Evolutionary conservation across 2,329 filamentous ascomycete species (phyloP), one percentile per base, ranked within the genome.

Genomic region (Cytospora paraplurivora): DNA sequence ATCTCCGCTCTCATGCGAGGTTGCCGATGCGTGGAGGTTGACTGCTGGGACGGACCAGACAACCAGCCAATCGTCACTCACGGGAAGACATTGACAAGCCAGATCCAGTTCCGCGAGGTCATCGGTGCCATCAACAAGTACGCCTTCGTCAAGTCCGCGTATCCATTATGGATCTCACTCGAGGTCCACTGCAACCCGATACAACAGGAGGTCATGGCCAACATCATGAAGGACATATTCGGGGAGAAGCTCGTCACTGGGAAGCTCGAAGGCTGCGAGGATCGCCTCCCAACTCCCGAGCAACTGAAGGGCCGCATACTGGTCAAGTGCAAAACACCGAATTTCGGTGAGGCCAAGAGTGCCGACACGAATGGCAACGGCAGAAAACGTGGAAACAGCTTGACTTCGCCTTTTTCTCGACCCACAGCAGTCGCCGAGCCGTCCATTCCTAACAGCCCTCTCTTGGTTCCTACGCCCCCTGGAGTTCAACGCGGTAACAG

Each of bases 31-130:
- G 89, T 99, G 53, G 95, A 99, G 77, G 92, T 99, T 59, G 95
- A 99, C 76, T 98, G 94, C 76, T 99, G 95, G 95, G 93, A 99
- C 76, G 95, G 95, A 17, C 84, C 86, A 59, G 90, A 97, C 72
- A 92, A 92, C 47, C 86, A 92, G 71, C 95, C 95, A 0, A 87
- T 93, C 59, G 95, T 99, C 37, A 93, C 92, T 66, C 95, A 99
- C 71, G 95, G 95, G 32, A 88, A 89, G 64, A 97, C 93, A 0
- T 83, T 96, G 76, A 98, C 95, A 0, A 94, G 88, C 13, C 89
- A 91, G 64, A 93, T 98, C 62, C 87, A 91, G 44, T 99, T 99
- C 77, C 85, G 88, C 53, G 94, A 98, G 75, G 94, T 94, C 67
- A 92, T 99, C 78, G 90, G 88, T 33, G 93, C 93, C 57, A 95